These are phyloP conservation scores for Leucoagaricus sp. DNA, from an alignment of 1,284 basidiomycete genomes.

Conservation along the genomic window DNA sequence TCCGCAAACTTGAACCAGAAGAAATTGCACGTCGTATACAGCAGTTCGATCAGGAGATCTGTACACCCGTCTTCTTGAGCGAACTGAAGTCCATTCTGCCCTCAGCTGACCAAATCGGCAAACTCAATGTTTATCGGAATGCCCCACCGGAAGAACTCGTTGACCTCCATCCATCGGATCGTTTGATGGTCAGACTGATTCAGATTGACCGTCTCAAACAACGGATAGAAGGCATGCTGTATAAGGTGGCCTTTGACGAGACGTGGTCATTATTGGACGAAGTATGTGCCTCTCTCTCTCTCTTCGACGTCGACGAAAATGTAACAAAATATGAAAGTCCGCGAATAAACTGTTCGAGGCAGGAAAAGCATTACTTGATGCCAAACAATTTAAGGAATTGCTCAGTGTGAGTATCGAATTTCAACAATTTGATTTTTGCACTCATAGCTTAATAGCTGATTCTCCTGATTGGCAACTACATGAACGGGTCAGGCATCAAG, in stretches of 20 bases:
- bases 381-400: conserved; percentile 85
- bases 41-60: conserved; percentile 83
- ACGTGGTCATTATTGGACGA: conserved; percentile 75
- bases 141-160: conserved; percentile 87
- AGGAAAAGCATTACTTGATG: conserved; percentile 73
- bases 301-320: conserved; percentile 12
- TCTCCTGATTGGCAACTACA: conserved; percentile 95
- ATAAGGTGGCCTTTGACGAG: conserved; percentile 85
- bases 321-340: conserved; percentile 46
- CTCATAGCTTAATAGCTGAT: conserved; percentile 64
- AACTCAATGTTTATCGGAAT: conserved; percentile 90
- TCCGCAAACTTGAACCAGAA: conserved; percentile 81
- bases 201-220: conserved; percentile 93
- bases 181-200: conserved; percentile 96
- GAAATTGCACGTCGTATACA: conserved; percentile 83
- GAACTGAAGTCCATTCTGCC: conserved; percentile 87
- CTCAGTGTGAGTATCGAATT: conserved; percentile 59
- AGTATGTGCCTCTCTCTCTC: conserved; percentile 43
- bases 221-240: conserved; percentile 94
- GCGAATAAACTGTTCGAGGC: conserved; percentile 82
- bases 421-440: conserved; percentile 14
- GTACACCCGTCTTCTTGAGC: conserved; percentile 84
- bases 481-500: conserved; percentile 96
- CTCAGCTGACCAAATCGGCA: conserved; percentile 90
- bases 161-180: conserved; percentile 90